Evolutionary conservation across 768 basidiomycete species (phyloP).

Genomic region (Rhodotorula sphaerocarpa): DNA sequence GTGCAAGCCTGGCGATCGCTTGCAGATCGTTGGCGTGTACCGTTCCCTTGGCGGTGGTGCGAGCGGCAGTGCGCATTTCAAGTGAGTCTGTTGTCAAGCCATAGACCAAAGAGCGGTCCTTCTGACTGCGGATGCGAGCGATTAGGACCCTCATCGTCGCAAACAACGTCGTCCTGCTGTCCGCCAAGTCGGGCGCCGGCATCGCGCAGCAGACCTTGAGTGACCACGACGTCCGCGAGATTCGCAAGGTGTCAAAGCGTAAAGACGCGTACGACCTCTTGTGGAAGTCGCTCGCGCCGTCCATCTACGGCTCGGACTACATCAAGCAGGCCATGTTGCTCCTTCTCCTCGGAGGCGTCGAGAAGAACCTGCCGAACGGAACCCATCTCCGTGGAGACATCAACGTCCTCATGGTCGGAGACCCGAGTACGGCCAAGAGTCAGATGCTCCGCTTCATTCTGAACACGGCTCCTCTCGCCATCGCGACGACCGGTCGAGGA

Average conservation of each 20-base stretch:
- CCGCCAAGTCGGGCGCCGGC: slow-evolving; percentile 88
- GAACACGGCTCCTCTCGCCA: slow-evolving; percentile 89
- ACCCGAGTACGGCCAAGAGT: slow-evolving; percentile 96
- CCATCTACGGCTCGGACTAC: slow-evolving; percentile 90
- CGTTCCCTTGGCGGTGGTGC: slow-evolving; percentile 84
- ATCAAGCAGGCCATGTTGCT: slow-evolving; percentile 92
- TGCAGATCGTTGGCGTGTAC: slow-evolving; percentile 91
- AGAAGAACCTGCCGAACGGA: slow-evolving; percentile 94
- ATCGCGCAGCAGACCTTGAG: slow-evolving; percentile 87
- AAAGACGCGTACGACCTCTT: slow-evolving; percentile 78
- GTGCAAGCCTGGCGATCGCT: slow-evolving; percentile 95
- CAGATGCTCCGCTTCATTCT: slow-evolving; percentile 93
- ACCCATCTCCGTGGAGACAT: slow-evolving; percentile 99
- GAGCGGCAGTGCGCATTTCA: slow-evolving; percentile 69
- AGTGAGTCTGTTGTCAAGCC: slow-evolving; percentile 60
- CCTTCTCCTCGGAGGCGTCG: slow-evolving; percentile 86
- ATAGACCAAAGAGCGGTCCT: background rate
- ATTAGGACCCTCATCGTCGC: slow-evolving; percentile 89
- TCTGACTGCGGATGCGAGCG: too few relatives aligned
- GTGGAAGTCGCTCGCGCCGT: slow-evolving; percentile 90
- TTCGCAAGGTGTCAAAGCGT: slow-evolving; percentile 85
- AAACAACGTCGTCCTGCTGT: slow-evolving; percentile 88
- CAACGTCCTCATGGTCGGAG: slow-evolving; percentile 98
- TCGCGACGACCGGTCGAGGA: slow-evolving; percentile 95
- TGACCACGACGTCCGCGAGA: slow-evolving; percentile 86